Evolutionary conservation across 768 basidiomycete genomes (phyloP), one percentile per base, ranked within the genome.

Genomic region (Russula sp.): DNA sequence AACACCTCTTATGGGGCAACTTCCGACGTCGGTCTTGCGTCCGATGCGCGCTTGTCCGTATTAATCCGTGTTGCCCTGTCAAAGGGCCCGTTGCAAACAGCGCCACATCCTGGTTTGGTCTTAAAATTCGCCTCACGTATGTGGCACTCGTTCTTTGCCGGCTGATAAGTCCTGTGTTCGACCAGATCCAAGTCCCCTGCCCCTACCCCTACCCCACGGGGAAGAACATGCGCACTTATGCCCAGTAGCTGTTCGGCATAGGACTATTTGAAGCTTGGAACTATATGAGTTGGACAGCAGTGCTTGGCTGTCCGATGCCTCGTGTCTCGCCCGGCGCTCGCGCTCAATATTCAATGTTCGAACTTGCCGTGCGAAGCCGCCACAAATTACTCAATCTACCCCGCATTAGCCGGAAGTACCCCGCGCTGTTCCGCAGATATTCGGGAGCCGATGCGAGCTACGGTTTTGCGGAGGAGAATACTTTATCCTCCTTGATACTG

Each of bases 371-470:
- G 11, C n/a, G 42, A 40, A 59, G 62, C 57, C 52, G 52, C 34
- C 37, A 39, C 22, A 27, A 27, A n/a, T 27, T 48, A 9, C 14
- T 55, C 13, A 55, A 49, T 59, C 16, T 54, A 58, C 62, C 57
- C 52, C 34, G 40, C 54, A 50, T 50, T 55, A 3, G 20, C n/a
- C 31, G 52, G 16, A 31, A 61, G 18, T 39, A 44, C 51, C 50
- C 56, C 62, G 47, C 62, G 53, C 31, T 16, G 31, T 5, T 63
- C 51, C 57, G 58, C 48, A 49, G 34, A 42, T 62, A 53, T 32
- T 59, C 62, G 51, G 62, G 53, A 51, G 16, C 47, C 57, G 40
- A 53, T 32, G 39, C 52, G 52, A 39, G 13, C 37, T 42, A 37
- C 45, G 20, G 52, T 9, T 32, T 44, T 16, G 47, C 11, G 9